Base-by-base conservation (phyloP, 108 stramenopile species). In the Nitzschia palea region DNA sequence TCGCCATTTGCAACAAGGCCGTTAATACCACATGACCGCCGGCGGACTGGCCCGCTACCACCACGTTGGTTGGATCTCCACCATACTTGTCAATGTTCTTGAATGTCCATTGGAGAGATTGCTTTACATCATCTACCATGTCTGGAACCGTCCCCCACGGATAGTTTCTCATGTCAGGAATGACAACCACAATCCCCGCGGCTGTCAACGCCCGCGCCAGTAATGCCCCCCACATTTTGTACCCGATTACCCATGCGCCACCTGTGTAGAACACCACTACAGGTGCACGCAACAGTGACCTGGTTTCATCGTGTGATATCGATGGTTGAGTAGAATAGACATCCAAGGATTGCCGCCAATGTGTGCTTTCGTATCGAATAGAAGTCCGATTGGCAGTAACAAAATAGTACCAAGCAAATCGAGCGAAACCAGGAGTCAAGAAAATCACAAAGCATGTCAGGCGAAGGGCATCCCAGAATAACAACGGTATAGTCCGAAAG, bases 181-280 rank as follows among this genome's bases (percentile, higher is more conserved):
- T 73, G 20, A 92, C 74, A 17, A 87, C 77, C 18, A 92, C 60
- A 22, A 86, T 62, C 3, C 83, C 85, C 20, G 70, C 61, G 17
- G 77, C 62, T 1, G 66, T 58, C 27, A 89, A 48, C 5, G 77
- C 84, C 15, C 81, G 60, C 8, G 78, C 87, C 30, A 87, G 23
- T 1, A 86, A 62, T n/a, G 85, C 73, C 3, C 79, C 85, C 91
- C 91, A 92, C 83, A 85, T 83, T 68, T 86, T 85, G 73, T 88
- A 86, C n/a, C 91, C 91, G 44, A 92, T 92, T 32, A 80, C 78
- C 82, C 84, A 90, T 6, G 83, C 89, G 6, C 89, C 89, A 22
- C 89, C 89, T 2, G 83, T 73, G 43, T 79, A 54, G 47, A 90
- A 90, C 14, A 90, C 55, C 2, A 90, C 32, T 29, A 87, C 85